Conservation (phyloP, 345 rosid species). For the Salix caprea region DNA sequence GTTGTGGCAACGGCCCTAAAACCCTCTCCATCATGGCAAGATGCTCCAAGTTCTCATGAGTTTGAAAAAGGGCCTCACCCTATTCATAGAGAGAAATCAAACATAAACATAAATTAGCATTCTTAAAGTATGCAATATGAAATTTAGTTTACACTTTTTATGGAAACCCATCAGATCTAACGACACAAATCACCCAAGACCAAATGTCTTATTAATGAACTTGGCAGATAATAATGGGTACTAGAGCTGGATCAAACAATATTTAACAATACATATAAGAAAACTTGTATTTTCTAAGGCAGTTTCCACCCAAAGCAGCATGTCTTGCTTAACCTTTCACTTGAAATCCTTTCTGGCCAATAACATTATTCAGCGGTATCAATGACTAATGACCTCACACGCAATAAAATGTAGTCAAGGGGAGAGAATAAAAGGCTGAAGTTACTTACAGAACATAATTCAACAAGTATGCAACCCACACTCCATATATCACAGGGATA, state of each 20-base stretch:
- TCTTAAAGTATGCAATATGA: background rate
- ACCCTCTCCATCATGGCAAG: conserved; percentile 88
- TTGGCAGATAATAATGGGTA: background rate
- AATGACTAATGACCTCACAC: background rate
- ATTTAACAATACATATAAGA: background rate
- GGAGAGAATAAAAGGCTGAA: background rate
- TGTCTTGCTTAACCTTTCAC: background rate
- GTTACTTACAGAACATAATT: conserved; percentile 68
- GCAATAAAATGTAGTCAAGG: background rate
- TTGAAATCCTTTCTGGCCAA: background rate
- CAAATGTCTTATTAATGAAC: background rate
- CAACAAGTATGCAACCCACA: conserved; percentile 74
- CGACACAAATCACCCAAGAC: background rate
- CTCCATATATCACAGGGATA: conserved; percentile 84
- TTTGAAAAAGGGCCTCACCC: conserved; percentile 86
- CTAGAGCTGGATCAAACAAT: background rate
- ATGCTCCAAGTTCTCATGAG: conserved; percentile 82
- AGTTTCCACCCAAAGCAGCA: background rate
- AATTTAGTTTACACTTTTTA: background rate
- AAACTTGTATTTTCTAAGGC: background rate
- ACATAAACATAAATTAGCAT: background rate
- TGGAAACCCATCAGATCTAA: background rate
- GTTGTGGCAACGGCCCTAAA: conserved; percentile 70
- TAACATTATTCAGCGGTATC: background rate
- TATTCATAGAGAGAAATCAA: conserved; percentile 14